Base-by-base conservation (phyloP, 768 basidiomycete species). In the Boletus vinaceobasis region DNA sequence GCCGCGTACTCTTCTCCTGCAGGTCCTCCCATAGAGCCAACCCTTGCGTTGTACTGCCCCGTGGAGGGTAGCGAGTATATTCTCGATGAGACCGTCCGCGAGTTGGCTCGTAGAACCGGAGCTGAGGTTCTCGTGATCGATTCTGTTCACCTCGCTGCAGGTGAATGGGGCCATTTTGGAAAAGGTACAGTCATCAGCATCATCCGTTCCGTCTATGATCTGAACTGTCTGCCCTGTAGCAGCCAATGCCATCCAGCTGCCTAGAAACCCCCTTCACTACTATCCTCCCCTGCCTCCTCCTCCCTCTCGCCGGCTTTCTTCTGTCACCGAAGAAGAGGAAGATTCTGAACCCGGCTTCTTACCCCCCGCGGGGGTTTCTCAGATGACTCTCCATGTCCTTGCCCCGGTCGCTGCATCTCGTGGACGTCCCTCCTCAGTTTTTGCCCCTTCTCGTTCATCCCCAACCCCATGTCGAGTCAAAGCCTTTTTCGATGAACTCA, bases 101-200 rank as follows among this genome's bases (percentile, higher is more conserved):
- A 91, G 66, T 72, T 95, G 58, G 92, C 90, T 6, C 78, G 80
- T 45, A 79, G 80, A 50, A 83, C 86, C 3, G 83, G 80, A 27
- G 82, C 92, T 19, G 95, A 97, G 58, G 85, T 97, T 11, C 77
- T 95, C 9, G 82, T 93, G 14, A 66, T 98, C 47, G 94, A 98
- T 73, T 76, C 87, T 4, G 84, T 87, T 9, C 89, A 94, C 55
- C 75, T 96, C 19, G 92, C 89, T 33, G 86, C 92, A 4, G 91
- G 93, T n/a, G 87, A 91, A 69, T 88, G 85, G 77, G 93, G 93
- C 3, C 76, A 79, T 19, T 92, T 92, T 68, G 93, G 93, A 27
- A 81, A 85, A 79, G 88, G 89, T 87, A 48, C 47, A 61, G 62
- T 53, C 59, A 21, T 38, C 10, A 3, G 13, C 38, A 7, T 35